Evolutionary conservation across 2,329 filamentous ascomycete species (phyloP).

Genomic region (Penicillium aurantiogriseum): DNA sequence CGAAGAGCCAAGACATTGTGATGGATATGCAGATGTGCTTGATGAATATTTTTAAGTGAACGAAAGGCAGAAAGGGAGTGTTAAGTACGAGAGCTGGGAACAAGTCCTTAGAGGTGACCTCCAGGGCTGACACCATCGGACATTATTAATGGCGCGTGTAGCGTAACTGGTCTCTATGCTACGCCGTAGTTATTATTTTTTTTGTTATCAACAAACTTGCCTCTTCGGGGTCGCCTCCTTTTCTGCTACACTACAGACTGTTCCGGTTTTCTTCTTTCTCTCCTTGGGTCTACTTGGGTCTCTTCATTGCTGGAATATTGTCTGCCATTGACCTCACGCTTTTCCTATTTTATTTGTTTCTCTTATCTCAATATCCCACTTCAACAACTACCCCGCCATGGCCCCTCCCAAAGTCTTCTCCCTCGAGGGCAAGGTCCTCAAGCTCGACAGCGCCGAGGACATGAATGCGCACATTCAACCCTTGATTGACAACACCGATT

Average conservation of each 20-base stretch:
- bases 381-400: slow-evolving; percentile 48
- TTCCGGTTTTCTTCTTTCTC: slow-evolving; percentile 6
- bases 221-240: slow-evolving; percentile 12
- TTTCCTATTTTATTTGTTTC: background rate
- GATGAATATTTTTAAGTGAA: background rate
- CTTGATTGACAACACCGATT: slow-evolving; percentile 66
- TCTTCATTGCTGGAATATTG: background rate
- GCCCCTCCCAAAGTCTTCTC: slow-evolving; percentile 66
- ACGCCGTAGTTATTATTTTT: slow-evolving; percentile 25
- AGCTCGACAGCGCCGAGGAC: slow-evolving; percentile 85
- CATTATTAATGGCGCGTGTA: slow-evolving; percentile 22
- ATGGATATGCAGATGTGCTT: background rate
- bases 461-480: slow-evolving; percentile 78
- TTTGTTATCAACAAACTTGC: slow-evolving; percentile 19
- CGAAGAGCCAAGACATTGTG: slow-evolving; percentile 39
- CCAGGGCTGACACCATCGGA: slow-evolving; percentile 9
- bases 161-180: slow-evolving; percentile 21
- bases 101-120: slow-evolving; percentile 3
- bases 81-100: slow-evolving; percentile 2
- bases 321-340: background rate
- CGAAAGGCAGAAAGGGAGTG: background rate
- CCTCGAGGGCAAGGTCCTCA: slow-evolving; percentile 85
- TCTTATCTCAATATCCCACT: slow-evolving; percentile 17
- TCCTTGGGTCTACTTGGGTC: slow-evolving; percentile 3
- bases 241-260: slow-evolving; percentile 9